phyloP scores from a whole-genome alignment of 2,329 filamentous ascomycete genomes.

The Alternaria panax region DNA sequence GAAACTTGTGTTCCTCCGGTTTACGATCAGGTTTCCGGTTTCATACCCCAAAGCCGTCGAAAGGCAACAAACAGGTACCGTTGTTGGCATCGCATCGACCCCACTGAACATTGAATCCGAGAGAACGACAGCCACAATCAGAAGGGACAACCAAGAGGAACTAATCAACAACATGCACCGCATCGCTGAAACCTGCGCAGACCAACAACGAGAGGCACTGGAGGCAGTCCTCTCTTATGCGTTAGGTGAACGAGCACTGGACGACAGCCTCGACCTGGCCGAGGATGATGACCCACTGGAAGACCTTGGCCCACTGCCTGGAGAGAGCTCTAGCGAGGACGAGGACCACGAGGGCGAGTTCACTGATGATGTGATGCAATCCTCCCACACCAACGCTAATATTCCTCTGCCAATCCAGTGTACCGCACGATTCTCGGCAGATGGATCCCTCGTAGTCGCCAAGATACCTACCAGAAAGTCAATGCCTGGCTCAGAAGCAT shows the following conservation, averaged over 20 bases:
- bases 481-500: constrained; percentile 25
- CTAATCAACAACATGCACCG: constrained; percentile 61
- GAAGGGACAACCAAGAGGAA: constrained; percentile 57
- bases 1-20: constrained; percentile 62
- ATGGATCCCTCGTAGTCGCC: constrained; percentile 61
- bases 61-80: constrained; percentile 29
- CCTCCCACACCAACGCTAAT: constrained; percentile 67
- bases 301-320: constrained; percentile 39
- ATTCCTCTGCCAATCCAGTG: constrained; percentile 68
- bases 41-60: constrained; percentile 63
- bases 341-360: constrained; percentile 68
- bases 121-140: constrained; percentile 63
- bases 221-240: constrained; percentile 69
- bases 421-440: constrained; percentile 64
- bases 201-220: constrained; percentile 63
- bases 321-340: constrained; percentile 85
- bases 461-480: constrained; percentile 57
- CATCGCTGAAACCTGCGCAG: constrained; percentile 64
- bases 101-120: constrained; percentile 63
- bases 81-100: constrained; percentile 47
- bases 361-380: constrained; percentile 59
- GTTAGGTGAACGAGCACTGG: constrained; percentile 64
- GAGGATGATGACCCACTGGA: constrained; percentile 64
- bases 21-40: constrained; percentile 65
- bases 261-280: constrained; percentile 60